Percentiles rank a stretch among this genome's conserved stretches.
phyloP scores from a whole-genome alignment of 257 asterid species.

The Solanum phureja region DNA sequence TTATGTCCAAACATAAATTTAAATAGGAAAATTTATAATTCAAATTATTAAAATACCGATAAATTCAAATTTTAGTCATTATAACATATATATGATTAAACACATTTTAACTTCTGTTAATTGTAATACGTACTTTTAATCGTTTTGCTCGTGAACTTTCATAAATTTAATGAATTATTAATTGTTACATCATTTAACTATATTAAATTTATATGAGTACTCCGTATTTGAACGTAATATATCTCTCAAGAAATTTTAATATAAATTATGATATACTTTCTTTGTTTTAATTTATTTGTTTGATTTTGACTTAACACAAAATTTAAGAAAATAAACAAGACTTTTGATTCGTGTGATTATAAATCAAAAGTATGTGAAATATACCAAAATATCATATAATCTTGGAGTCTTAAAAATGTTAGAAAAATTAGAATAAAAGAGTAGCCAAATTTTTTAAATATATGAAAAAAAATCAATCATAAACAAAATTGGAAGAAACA shows the following conservation, averaged over 20 bases:
- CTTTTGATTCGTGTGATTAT: no score
- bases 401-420: accelerated
- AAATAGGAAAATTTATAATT: not conserved
- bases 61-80: not conserved
- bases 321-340: no score
- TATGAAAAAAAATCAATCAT: no score
- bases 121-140: not conserved
- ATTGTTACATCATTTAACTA: not conserved
- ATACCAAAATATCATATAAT: not conserved
- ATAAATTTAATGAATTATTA: not conserved
- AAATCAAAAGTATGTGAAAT: no score
- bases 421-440: not conserved
- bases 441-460: not conserved
- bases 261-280: no score
- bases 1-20: not conserved
- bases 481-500: no score
- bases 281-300: no score
- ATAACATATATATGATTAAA: not conserved
- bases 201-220: not conserved
- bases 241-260: no score
- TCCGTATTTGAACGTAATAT: no score
- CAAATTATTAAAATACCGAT: not conserved
- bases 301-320: no score
- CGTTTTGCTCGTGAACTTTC: not conserved
- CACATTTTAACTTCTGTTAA: not conserved